Percentiles rank a stretch among this genome's conserved stretches.
phyloP scores from a whole-genome alignment of 345 rosid genomes.

The Jatropha curcas region DNA sequence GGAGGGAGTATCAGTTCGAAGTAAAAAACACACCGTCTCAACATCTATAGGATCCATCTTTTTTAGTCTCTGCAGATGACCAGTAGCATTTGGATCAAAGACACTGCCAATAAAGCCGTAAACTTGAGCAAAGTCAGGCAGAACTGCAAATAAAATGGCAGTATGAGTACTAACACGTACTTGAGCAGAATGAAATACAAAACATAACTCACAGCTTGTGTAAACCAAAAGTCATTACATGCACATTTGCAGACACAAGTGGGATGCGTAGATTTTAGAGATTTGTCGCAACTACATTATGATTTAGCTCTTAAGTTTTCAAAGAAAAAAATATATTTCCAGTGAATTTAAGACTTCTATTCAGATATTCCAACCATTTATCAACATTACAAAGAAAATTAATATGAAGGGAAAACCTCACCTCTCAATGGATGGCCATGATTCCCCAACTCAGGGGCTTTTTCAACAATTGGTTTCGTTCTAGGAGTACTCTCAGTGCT shows the following conservation, averaged over 20 bases:
- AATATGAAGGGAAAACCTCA: constrained; percentile 14
- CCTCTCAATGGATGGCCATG: constrained; percentile 45
- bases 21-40: constrained; percentile 63
- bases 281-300: neutral
- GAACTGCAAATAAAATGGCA: constrained; percentile 49
- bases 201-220: neutral
- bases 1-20: neutral
- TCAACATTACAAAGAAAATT: neutral
- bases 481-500: constrained; percentile 47
- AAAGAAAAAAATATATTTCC: neutral
- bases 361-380: neutral
- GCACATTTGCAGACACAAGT: neutral
- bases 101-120: constrained; percentile 86
- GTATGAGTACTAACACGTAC: neutral
- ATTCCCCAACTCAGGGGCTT: constrained; percentile 31
- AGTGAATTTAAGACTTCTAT: neutral
- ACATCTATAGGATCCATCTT: constrained; percentile 90
- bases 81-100: constrained; percentile 65
- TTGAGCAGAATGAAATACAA: neutral
- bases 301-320: neutral
- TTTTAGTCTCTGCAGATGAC: constrained; percentile 79
- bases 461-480: constrained; percentile 34
- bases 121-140: constrained; percentile 85
- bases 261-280: neutral
- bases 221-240: neutral